These are phyloP conservation scores for Cytospora leucostoma DNA, from an alignment of 2,329 filamentous ascomycete species.

Conservation along the genomic window DNA sequence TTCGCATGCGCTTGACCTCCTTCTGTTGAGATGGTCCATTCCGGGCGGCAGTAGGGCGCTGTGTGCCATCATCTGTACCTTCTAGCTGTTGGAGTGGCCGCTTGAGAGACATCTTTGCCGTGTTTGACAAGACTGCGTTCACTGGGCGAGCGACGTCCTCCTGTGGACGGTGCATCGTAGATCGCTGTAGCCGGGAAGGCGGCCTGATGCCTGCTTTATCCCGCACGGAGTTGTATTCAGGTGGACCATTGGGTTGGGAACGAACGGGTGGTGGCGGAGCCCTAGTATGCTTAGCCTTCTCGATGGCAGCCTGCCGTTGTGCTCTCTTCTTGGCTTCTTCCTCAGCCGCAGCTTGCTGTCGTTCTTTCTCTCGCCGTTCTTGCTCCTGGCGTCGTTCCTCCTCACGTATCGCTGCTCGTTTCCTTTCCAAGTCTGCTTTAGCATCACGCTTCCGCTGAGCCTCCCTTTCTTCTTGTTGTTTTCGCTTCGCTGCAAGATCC, in stretches of 20 bases:
- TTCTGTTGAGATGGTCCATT: constrained; percentile 66
- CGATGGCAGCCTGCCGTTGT: constrained; percentile 63
- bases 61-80: constrained; percentile 56
- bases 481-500: constrained; percentile 76
- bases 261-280: constrained; percentile 63
- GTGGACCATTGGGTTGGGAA: constrained; percentile 54
- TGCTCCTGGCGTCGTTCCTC: constrained; percentile 65
- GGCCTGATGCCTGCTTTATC: constrained; percentile 45
- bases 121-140: constrained; percentile 57
- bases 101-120: constrained; percentile 73
- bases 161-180: constrained; percentile 51
- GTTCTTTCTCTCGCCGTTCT: constrained; percentile 62
- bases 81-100: constrained; percentile 66
- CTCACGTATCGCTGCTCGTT: constrained; percentile 66
- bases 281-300: constrained; percentile 65
- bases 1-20: constrained; percentile 79
- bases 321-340: constrained; percentile 68
- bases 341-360: constrained; percentile 52
- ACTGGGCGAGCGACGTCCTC: constrained; percentile 64
- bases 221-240: constrained; percentile 45
- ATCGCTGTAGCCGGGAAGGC: constrained; percentile 58
- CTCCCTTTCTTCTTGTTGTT: constrained; percentile 81
- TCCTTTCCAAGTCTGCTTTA: constrained; percentile 79
- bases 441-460: constrained; percentile 77
- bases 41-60: constrained; percentile 49